These are phyloP conservation scores for Lactarius hatsudake DNA, from an alignment of 768 basidiomycete genomes.

Conservation along the genomic window DNA sequence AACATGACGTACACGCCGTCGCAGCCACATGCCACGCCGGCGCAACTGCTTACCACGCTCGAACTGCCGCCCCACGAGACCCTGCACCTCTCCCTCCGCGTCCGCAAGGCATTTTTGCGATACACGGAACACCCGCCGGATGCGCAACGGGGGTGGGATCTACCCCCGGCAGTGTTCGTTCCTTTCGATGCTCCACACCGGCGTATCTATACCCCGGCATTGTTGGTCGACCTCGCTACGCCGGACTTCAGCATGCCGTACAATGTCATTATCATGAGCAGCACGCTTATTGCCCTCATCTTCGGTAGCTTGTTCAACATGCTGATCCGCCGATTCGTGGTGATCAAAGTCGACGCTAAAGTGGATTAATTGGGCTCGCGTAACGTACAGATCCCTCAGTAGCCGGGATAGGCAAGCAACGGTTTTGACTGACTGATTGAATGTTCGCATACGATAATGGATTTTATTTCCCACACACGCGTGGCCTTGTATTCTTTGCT, in stretches of 20 bases:
- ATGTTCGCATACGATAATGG: not conserved
- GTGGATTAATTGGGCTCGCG: not conserved
- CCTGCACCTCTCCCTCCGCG: constrained; percentile 64
- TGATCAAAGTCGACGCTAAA: constrained; percentile 37
- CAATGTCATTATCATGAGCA: constrained; percentile 97
- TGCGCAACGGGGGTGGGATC: constrained; percentile 91
- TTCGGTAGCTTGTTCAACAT: constrained; percentile 92
- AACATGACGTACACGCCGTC: constrained; percentile 67
- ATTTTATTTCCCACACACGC: not conserved
- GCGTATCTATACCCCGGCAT: constrained; percentile 73
- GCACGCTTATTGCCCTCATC: constrained; percentile 85
- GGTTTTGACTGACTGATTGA: not conserved
- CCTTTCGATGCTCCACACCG: constrained; percentile 33
- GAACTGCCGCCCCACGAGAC: constrained; percentile 66
- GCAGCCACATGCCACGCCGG: constrained; percentile 67
- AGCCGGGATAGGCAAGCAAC: constrained; percentile 7
- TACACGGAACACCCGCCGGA: constrained; percentile 98
- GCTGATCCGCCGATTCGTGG: constrained; percentile 77
- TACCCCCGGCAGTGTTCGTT: constrained; percentile 80
- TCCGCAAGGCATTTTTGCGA: constrained; percentile 80
- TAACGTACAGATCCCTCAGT: not conserved
- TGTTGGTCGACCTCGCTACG: constrained; percentile 92
- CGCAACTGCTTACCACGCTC: constrained; percentile 70
- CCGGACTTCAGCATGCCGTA: constrained; percentile 99
- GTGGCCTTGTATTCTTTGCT: not conserved